These are phyloP conservation scores for Aleurites moluccanus DNA, from an alignment of 441 rosid species.

Conservation along the genomic window DNA sequence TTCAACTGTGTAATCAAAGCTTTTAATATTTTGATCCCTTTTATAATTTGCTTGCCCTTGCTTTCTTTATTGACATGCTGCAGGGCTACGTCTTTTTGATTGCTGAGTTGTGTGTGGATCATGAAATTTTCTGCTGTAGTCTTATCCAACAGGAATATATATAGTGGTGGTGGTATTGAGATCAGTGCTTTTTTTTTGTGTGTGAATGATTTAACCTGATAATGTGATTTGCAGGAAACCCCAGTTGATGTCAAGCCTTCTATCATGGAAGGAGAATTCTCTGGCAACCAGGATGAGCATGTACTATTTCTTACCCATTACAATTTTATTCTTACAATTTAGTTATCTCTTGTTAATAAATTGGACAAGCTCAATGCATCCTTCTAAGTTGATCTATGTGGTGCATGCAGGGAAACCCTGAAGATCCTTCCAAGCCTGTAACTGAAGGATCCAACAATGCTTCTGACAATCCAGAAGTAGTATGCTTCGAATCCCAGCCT, in stretches of 20 bases:
- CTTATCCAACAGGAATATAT: neutral
- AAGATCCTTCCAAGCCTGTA: slow-evolving; percentile 38
- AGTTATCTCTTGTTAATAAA: slow-evolving; percentile 15
- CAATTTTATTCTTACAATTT: slow-evolving; percentile 11
- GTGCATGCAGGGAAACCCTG: slow-evolving; percentile 45
- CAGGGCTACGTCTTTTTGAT: slow-evolving; percentile 3
- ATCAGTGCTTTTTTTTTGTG: slow-evolving; percentile 13
- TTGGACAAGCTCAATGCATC: slow-evolving; percentile 1
- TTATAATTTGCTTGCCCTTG: neutral
- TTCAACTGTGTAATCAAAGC: neutral
- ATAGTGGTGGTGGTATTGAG: neutral
- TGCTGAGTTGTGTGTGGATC: slow-evolving; percentile 5
- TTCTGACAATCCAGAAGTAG: slow-evolving; percentile 47
- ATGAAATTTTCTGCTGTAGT: slow-evolving; percentile 6
- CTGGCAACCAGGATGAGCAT: slow-evolving; percentile 43
- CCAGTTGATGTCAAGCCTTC: slow-evolving; percentile 57
- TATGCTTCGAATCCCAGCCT: slow-evolving; percentile 30
- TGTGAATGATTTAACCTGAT: slow-evolving; percentile 16
- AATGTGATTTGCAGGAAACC: slow-evolving; percentile 49
- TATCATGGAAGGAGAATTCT: slow-evolving; percentile 44
- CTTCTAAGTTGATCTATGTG: slow-evolving; percentile 26
- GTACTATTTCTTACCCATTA: slow-evolving; percentile 30
- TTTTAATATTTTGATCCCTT: neutral
- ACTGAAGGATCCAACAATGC: slow-evolving; percentile 37
- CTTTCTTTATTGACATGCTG: neutral